A percentile compares a stretch with the other conserved stretches of the same genome.
phyloP scores from a whole-genome alignment of 352 stramenopile genomes.

The Phytopythium delawarense region DNA sequence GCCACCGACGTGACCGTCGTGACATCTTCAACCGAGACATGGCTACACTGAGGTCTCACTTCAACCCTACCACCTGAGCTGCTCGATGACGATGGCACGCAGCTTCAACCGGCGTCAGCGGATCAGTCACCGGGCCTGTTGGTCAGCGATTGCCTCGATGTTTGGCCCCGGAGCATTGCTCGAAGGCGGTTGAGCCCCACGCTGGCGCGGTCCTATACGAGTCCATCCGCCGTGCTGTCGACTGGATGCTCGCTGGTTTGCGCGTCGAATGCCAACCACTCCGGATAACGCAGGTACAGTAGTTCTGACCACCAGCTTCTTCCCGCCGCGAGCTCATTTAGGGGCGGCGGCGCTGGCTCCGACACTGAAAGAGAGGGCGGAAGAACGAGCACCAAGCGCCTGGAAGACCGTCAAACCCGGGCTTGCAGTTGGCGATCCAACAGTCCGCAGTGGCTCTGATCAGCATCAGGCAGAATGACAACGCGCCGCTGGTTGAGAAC shows the following conservation, averaged over 20 bases:
- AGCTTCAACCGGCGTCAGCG: background rate
- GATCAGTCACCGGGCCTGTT: background rate
- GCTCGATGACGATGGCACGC: background rate
- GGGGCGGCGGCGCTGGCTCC: too few species aligned
- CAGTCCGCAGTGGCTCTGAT: background rate
- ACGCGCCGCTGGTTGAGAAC: background rate
- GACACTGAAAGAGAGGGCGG: background rate
- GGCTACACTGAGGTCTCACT: conserved; percentile 4
- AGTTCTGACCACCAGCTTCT: too few species aligned
- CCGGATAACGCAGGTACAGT: background rate
- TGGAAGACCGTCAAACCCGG: background rate
- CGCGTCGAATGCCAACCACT: background rate
- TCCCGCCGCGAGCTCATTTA: background rate
- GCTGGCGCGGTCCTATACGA: too few species aligned
- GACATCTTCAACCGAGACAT: conserved; percentile 6
- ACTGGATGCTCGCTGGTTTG: background rate
- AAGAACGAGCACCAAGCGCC: background rate
- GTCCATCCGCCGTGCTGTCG: too few species aligned
- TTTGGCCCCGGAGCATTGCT: too few species aligned
- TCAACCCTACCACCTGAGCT: conserved; percentile 6
- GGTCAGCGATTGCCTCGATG: too few species aligned
- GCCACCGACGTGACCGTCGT: background rate
- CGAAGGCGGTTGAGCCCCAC: too few species aligned
- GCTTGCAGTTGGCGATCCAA: background rate
- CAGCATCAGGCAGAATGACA: background rate